A percentile compares a stretch with the other conserved stretches of the same genome.
Conservation (phyloP, 2,329 filamentous ascomycete genomes). For the Alternaria longipes region DNA sequence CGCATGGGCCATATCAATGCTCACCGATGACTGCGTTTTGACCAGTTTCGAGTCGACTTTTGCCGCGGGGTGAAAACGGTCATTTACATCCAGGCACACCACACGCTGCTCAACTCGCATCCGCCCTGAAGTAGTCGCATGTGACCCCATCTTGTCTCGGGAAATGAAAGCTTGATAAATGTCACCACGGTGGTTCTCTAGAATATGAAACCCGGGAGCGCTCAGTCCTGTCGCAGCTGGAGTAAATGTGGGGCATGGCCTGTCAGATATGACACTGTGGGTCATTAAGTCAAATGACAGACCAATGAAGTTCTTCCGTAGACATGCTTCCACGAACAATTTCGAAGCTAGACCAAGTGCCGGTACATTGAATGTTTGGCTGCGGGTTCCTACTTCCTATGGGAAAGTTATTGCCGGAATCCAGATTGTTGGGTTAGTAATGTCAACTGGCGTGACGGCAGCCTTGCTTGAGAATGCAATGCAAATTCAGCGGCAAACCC, state of each 20-base stretch:
- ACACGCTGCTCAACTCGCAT: not conserved
- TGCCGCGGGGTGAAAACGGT: constrained; percentile 1
- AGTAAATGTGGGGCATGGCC: constrained; percentile 8
- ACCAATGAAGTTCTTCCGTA: not conserved
- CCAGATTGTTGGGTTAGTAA: not conserved
- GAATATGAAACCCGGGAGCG: not conserved
- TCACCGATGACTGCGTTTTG: constrained; percentile 6
- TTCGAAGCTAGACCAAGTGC: not conserved
- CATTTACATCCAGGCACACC: not conserved
- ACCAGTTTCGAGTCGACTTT: constrained; percentile 7
- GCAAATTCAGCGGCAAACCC: not conserved
- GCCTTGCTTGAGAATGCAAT: not conserved
- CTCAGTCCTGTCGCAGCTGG: constrained; percentile 6
- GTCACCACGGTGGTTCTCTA: not conserved
- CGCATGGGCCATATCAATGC: constrained; percentile 4
- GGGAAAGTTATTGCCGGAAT: not conserved
- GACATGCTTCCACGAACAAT: not conserved
- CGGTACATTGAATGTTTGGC: not conserved
- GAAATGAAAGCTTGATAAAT: not conserved
- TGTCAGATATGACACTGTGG: constrained; percentile 10
- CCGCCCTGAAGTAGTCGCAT: not conserved
- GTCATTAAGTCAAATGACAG: not conserved
- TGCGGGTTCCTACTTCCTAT: not conserved
- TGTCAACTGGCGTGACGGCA: not conserved
- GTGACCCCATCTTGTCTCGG: not conserved